Evolutionary conservation across 495 filamentous ascomycete species (phyloP), one percentile per base, ranked within the genome.

Genomic region (Aspergillus panamensis): DNA sequence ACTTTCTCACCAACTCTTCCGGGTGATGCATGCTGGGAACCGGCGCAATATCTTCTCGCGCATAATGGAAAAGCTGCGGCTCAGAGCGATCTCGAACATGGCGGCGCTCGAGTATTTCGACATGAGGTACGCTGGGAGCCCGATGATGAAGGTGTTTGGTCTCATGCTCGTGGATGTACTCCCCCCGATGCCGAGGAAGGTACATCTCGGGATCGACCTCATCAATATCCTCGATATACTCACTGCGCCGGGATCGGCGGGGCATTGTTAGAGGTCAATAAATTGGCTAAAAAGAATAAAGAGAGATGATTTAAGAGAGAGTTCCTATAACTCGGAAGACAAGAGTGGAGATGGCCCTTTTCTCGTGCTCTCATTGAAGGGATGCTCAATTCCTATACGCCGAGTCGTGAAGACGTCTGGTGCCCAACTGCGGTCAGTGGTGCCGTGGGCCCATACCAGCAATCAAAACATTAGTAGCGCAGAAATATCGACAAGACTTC

Each of bases 41-140:
- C n/a, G 20, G 21, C 1, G 25, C 45, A 8, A 31, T 19, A 40
- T 60, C 5, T 25, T 25, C 52, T 16, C 31, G 47, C 17, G 48
- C 37, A 47, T 60, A 55, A 6, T 56, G 45, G 8, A 67, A 57
- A 45, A 70, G 59, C 42, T 70, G 69, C 30, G 69, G 63, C 12
- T 58, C 63, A 10, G 67, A 49, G 0, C 67, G 65, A 13, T 71
- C 72, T 25, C 66, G 67, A 14, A 69, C 43, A 25, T 57, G 64
- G 55, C 72, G 52, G 17, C 71, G 72, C 55, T 75, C 69, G 31
- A 74, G 57, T 14, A 74, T 62, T 49, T 73, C 68, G 12, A 62
- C 57, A 3, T 60, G 61, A 0, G 60, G 58, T 6, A 65, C 64
- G 45, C 64, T 63, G n/a, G 71, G 66, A 40, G 55, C 55, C 25